Base-by-base conservation (phyloP, 2,329 filamentous ascomycete species). In the Colletotrichum sansevieriae region DNA sequence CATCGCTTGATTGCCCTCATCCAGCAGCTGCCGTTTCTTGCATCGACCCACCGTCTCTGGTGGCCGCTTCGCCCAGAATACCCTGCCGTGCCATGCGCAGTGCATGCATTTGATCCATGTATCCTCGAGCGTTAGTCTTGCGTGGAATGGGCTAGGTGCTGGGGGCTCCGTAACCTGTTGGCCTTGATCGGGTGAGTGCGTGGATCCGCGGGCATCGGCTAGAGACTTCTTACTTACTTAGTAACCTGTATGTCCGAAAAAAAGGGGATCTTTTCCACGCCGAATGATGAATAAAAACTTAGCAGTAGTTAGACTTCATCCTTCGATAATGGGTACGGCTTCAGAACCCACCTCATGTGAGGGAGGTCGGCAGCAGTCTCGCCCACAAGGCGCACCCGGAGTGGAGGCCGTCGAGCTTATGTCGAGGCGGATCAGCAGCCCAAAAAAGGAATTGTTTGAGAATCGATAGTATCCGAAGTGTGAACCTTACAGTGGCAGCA, bases 1-100 rank as follows among this genome's bases (percentile, higher is more conserved):
- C 60, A 58, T 63, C 65, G 60, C 65, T 54, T 29, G 46, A n/a
- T 37, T 65, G 41, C 25, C 65, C 43, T 29, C 41, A 59, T 60
- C 35, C n/a, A 60, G 55, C 51, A 60, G 62, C 62, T 68, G 46
- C 39, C 33, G 33, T 63, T 20, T 25, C 39, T 46, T 22, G 60
- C 37, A 41, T 37, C 49, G 60, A 39, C 25, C 60, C 60, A 55
- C 47, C 49, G 51, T 49, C 43, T 35, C n/a, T 25, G 37, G 20
- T 25, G 44, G n/a, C 25, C 57, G 41, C 18, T 39, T 13, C 55
- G 18, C 18, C 18, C 55, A 8, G 22, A 33, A 33, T 12, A 57
- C 54, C 54, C 46, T 59, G 41, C 57, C 39, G 7, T 55, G 20
- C 56, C 56, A 61, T 41, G 56, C 56, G 25, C 43, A 57, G 43